phyloP scores from a whole-genome alignment of 108 stramenopile species.

The Discostella pseudostelligera region DNA sequence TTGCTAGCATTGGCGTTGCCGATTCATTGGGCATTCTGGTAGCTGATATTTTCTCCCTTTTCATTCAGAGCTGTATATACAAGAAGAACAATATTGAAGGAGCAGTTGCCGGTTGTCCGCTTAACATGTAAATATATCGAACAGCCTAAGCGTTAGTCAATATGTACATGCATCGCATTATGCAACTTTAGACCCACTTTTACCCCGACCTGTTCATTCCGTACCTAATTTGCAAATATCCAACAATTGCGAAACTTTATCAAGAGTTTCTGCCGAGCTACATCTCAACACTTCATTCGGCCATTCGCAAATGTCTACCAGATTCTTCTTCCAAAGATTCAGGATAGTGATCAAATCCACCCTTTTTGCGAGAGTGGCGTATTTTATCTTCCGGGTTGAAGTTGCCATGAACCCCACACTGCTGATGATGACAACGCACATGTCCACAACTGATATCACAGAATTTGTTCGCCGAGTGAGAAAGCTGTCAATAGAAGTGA shows the following conservation, averaged over 20 bases:
- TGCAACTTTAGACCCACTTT: too few relatives aligned
- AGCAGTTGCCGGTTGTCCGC: slow-evolving; percentile 61
- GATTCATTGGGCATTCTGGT: slow-evolving; percentile 66
- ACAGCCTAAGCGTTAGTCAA: too few relatives aligned
- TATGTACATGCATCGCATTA: too few relatives aligned
- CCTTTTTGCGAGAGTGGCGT: neutral
- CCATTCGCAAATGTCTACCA: neutral
- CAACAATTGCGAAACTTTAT: neutral
- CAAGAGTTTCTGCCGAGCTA: neutral
- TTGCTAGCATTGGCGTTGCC: slow-evolving; percentile 65
- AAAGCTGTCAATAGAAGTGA: neutral
- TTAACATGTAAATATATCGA: slow-evolving; percentile 5
- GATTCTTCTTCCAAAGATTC: slow-evolving; percentile 8
- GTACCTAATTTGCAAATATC: too few relatives aligned
- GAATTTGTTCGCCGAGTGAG: neutral
- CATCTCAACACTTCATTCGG: neutral
- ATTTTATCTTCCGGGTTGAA: neutral
- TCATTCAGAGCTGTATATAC: slow-evolving; percentile 79
- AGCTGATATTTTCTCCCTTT: slow-evolving; percentile 65
- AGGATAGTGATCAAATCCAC: slow-evolving; percentile 4
- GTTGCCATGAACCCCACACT: neutral
- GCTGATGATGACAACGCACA: slow-evolving; percentile 5
- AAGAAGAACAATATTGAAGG: slow-evolving; percentile 57
- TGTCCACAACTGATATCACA: slow-evolving; percentile 8
- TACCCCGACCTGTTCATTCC: too few relatives aligned